Evolutionary conservation across 306 rosid species (phyloP).

Genomic region (Oemleria cerasiformis): DNA sequence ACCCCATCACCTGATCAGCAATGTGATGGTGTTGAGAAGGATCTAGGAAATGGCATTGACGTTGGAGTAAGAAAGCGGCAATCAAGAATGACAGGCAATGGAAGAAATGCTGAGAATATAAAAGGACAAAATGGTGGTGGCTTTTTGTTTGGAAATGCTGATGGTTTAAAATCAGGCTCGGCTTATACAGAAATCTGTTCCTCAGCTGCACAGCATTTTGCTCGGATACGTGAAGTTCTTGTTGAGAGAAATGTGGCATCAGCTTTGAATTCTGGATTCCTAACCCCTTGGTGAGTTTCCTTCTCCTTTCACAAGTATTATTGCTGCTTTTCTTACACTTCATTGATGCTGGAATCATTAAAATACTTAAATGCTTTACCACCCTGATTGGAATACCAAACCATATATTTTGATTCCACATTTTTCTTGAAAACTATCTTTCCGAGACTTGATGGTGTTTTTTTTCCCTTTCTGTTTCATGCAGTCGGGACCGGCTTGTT

Average conservation of each 20-base stretch:
- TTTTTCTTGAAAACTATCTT: background rate
- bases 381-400: too few species aligned
- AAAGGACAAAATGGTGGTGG: slow-evolving; percentile 51
- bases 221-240: slow-evolving; percentile 86
- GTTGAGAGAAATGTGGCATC: slow-evolving; percentile 86
- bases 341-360: background rate
- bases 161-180: slow-evolving; percentile 54
- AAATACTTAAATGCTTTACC: too few species aligned
- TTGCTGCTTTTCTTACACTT: background rate
- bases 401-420: too few species aligned
- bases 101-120: slow-evolving; percentile 39
- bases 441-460: background rate
- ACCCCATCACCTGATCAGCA: slow-evolving; percentile 78
- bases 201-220: slow-evolving; percentile 79
- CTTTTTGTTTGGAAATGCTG: slow-evolving; percentile 54
- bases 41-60: slow-evolving; percentile 60
- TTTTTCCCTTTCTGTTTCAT: slow-evolving; percentile 16
- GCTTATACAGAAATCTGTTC: slow-evolving; percentile 75
- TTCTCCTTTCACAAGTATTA: background rate
- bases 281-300: slow-evolving; percentile 78
- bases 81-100: slow-evolving; percentile 59
- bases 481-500: slow-evolving; percentile 79
- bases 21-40: slow-evolving; percentile 57
- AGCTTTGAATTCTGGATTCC: slow-evolving; percentile 85
- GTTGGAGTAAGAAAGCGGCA: slow-evolving; percentile 63